Percentiles rank a stretch among this genome's conserved stretches.
Conservation (phyloP, 768 basidiomycete species). For the Amanita rubescens region DNA sequence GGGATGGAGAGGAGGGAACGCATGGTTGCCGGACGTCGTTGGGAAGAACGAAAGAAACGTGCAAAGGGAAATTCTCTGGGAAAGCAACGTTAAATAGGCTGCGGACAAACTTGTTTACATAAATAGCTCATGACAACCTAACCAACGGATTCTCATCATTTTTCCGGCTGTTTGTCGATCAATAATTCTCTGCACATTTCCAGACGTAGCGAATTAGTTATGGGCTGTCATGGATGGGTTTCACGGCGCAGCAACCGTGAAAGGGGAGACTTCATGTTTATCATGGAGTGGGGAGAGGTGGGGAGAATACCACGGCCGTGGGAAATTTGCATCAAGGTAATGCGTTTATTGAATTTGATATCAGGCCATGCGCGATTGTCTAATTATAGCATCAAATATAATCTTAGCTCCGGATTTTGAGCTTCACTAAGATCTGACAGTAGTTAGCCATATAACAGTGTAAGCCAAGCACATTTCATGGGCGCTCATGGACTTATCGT, state of each 20-base stretch:
- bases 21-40: slow-evolving; percentile 18
- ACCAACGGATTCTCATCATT: neutral
- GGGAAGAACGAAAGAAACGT: slow-evolving; percentile 19
- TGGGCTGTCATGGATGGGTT: neutral
- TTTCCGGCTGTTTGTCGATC: neutral
- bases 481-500: too few relatives aligned
- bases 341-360: neutral
- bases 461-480: too few relatives aligned
- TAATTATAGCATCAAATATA: too few relatives aligned
- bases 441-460: too few relatives aligned
- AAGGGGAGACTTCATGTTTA: neutral
- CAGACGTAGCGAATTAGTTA: neutral
- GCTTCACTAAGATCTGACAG: neutral
- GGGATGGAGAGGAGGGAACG: slow-evolving; percentile 38
- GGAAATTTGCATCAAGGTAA: neutral
- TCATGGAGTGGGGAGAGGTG: neutral
- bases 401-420: neutral
- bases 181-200: neutral
- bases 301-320: neutral
- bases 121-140: slow-evolving; percentile 18
- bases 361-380: neutral
- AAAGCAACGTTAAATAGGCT: slow-evolving; percentile 11
- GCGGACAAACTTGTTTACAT: slow-evolving; percentile 17
- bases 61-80: slow-evolving; percentile 15
- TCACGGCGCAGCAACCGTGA: too few relatives aligned